Evolutionary conservation across 768 basidiomycete species (phyloP).

Genomic region (Asterophora parasitica): DNA sequence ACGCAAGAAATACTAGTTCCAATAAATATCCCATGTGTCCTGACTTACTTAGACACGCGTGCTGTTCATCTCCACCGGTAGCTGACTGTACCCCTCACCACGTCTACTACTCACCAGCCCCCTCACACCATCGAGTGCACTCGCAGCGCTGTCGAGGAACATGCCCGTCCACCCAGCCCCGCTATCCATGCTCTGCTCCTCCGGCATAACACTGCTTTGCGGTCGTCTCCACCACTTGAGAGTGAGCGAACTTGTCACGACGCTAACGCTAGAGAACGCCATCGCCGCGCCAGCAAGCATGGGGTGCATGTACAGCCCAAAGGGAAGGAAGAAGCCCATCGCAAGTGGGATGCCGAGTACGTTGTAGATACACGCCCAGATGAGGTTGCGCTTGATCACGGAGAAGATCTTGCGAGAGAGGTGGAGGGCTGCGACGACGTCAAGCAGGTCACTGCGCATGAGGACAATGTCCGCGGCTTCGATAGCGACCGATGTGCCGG

Average conservation of each 20-base stretch:
- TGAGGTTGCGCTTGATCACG: slow-evolving; percentile 87
- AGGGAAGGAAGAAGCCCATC: slow-evolving; percentile 93
- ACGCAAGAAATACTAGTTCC: not conserved
- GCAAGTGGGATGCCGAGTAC: slow-evolving; percentile 92
- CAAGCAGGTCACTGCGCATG: slow-evolving; percentile 94
- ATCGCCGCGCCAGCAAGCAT: slow-evolving; percentile 99
- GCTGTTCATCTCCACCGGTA: slow-evolving; percentile 63
- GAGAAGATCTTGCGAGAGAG: slow-evolving; percentile 85
- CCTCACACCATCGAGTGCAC: slow-evolving; percentile 35
- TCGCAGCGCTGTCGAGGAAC: slow-evolving; percentile 44
- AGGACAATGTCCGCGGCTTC: slow-evolving; percentile 98
- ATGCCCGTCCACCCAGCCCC: slow-evolving; percentile 38
- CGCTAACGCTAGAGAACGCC: slow-evolving; percentile 96
- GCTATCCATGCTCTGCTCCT: slow-evolving; percentile 23
- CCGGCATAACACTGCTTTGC: slow-evolving; percentile 63
- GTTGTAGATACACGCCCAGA: slow-evolving; percentile 97
- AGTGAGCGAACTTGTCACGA: slow-evolving; percentile 85
- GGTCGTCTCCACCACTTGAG: slow-evolving; percentile 84
- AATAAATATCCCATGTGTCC: slow-evolving; percentile 5
- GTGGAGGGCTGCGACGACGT: slow-evolving; percentile 94
- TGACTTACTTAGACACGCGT: slow-evolving; percentile 1
- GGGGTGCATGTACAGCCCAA: slow-evolving; percentile 90
- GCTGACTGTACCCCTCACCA: slow-evolving; percentile 57
- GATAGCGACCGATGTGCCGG: slow-evolving; percentile 94
- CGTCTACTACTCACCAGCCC: slow-evolving; percentile 36